Conservation (phyloP, 495 filamentous ascomycete genomes). For the Penicillium maclennaniae region DNA sequence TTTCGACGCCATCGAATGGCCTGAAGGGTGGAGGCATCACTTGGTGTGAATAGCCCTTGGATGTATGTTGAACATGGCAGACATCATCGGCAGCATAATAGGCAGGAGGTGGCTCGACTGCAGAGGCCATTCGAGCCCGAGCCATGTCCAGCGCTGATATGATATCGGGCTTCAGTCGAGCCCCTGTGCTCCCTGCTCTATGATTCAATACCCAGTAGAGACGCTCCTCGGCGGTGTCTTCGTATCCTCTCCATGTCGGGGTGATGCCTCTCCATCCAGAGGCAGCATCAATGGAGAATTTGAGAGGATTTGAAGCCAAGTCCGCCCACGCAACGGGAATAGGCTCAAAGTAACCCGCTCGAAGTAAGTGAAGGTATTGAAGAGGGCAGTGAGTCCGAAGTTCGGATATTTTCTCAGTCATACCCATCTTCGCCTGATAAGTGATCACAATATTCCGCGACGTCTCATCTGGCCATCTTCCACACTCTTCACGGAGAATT, state of each 20-base stretch:
- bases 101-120: conserved; percentile 34
- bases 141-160: conserved; percentile 43
- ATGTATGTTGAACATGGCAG: conserved; percentile 37
- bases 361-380: conserved; percentile 46
- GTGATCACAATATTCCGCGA: conserved; percentile 32
- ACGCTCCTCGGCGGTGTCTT: conserved; percentile 46
- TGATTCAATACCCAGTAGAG: conserved; percentile 49
- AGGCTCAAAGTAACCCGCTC: conserved; percentile 48
- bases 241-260: conserved; percentile 44
- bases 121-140: conserved; percentile 36
- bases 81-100: conserved; percentile 40
- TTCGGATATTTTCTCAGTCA: conserved; percentile 35
- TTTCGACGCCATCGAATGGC: conserved; percentile 31
- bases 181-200: conserved; percentile 24
- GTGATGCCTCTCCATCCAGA: conserved; percentile 48
- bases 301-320: conserved; percentile 39
- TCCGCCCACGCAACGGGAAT: conserved; percentile 44
- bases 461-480: conserved; percentile 38
- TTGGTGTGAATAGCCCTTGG: conserved; percentile 41
- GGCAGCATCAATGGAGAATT: conserved; percentile 42
- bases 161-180: conserved; percentile 39
- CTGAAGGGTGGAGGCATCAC: conserved; percentile 37
- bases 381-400: conserved; percentile 34
- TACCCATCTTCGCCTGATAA: conserved; percentile 43
- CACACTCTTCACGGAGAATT: conserved; percentile 41